Evolutionary conservation across 139 green algal genomes (phyloP).

Genomic region (Raphidocelis subcapitata): DNA sequence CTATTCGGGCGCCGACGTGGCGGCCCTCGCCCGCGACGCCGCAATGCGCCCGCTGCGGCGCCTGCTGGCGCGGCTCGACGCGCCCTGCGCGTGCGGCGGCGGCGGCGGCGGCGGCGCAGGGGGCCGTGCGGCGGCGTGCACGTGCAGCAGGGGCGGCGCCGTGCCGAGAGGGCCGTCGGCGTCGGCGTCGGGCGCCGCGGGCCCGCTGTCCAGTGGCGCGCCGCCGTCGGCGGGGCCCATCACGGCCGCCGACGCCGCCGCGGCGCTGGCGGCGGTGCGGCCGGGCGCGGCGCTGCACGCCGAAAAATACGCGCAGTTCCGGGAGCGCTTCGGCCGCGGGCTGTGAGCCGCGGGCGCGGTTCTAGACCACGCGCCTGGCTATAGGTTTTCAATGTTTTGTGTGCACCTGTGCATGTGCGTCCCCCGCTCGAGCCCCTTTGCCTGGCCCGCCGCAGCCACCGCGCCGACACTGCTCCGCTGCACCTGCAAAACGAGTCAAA

Average conservation of each 20-base stretch:
- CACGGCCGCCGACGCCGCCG: conserved; percentile 43
- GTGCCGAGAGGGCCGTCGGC: not conserved
- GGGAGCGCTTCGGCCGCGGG: conserved; percentile 41
- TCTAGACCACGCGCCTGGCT: too few species aligned
- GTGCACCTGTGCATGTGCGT: too few species aligned
- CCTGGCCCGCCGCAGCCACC: too few species aligned
- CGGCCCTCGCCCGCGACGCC: conserved; percentile 57
- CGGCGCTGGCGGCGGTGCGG: conserved; percentile 51
- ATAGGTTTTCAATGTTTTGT: too few species aligned
- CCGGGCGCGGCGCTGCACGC: conserved; percentile 41
- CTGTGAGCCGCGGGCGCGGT: too few species aligned
- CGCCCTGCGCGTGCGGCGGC: not conserved
- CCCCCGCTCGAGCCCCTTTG: too few species aligned
- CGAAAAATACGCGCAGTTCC: conserved; percentile 45
- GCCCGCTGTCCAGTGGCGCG: too few species aligned
- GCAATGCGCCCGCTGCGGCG: conserved; percentile 62
- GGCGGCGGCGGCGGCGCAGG: not conserved
- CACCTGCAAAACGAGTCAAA: too few species aligned
- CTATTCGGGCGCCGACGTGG: conserved; percentile 52
- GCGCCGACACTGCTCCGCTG: too few species aligned
- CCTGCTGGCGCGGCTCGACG: conserved; percentile 52
- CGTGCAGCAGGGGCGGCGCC: not conserved
- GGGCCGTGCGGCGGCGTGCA: not conserved
- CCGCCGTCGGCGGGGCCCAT: too few species aligned
- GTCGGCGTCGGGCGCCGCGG: not conserved